Conservation (phyloP, 257 asterid species). For the Solanum ahanhuiri region DNA sequence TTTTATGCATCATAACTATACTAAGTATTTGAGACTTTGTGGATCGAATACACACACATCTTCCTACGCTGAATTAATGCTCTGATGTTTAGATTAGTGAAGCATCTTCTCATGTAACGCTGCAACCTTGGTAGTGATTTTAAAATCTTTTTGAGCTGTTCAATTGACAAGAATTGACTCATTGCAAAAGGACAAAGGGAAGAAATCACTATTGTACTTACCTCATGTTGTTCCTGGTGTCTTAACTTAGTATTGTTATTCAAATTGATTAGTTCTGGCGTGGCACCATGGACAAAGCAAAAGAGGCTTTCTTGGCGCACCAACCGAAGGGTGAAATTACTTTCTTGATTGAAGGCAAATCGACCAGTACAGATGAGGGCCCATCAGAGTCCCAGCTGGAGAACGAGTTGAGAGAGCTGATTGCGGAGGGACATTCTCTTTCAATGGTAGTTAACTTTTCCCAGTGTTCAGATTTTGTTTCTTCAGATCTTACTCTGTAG, state of each 20-base stretch:
- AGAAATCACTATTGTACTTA: background rate
- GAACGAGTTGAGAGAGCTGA: conserved; percentile 54
- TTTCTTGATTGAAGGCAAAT: conserved; percentile 67
- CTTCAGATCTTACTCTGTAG: background rate
- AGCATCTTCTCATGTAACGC: background rate
- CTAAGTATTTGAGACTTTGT: background rate
- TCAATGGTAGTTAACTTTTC: conserved; percentile 44
- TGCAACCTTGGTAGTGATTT: background rate
- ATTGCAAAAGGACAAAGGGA: background rate
- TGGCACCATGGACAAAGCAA: conserved; percentile 70
- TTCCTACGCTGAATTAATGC: background rate
- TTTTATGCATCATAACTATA: background rate
- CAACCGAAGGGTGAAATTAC: conserved; percentile 93
- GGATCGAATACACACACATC: background rate
- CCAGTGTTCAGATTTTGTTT: background rate
- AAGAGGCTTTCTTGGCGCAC: conserved; percentile 46
- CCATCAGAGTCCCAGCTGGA: conserved; percentile 72
- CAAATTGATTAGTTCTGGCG: conserved; percentile 65
- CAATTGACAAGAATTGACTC: background rate
- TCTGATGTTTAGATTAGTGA: background rate
- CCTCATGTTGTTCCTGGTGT: background rate
- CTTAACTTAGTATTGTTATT: background rate
- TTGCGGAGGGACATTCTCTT: conserved; percentile 69
- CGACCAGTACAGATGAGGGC: conserved; percentile 26
- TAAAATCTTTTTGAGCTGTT: background rate